Conservation (phyloP, 805 yeast species). For the Schizosaccharomyces cryophilus region DNA sequence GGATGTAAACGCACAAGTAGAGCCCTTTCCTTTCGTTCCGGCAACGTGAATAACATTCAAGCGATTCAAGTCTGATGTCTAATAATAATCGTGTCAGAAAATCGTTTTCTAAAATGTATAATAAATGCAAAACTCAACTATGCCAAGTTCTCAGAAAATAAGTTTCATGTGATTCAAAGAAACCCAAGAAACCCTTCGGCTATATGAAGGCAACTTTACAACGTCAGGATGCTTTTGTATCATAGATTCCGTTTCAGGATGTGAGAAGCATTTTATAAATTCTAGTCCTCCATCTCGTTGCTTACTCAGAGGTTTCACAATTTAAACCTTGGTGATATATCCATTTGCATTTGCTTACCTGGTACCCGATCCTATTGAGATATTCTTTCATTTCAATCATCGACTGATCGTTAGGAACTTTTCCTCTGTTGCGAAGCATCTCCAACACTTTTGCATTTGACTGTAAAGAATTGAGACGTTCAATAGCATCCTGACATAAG, state of each 20-base stretch:
- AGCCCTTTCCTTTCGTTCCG: constrained; percentile 96
- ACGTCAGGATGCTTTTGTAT: no score
- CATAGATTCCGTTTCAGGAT: no score
- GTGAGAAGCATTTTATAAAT: no score
- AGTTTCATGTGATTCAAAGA: constrained; percentile 10
- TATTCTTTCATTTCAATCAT: constrained; percentile 72
- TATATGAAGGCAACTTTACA: no score
- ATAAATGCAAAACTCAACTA: background rate
- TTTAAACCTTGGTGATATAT: background rate
- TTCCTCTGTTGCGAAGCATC: constrained; percentile 49
- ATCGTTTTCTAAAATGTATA: background rate
- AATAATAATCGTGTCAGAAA: background rate
- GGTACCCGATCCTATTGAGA: constrained; percentile 45
- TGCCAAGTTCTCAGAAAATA: background rate
- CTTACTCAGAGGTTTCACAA: no score
- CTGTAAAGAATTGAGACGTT: constrained; percentile 63
- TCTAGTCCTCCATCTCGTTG: no score
- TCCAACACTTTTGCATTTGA: constrained; percentile 79
- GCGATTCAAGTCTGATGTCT: constrained; percentile 32
- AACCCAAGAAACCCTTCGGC: no score
- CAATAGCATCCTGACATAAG: constrained; percentile 41
- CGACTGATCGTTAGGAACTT: constrained; percentile 29
- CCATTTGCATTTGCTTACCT: constrained; percentile 6
- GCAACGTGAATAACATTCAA: constrained; percentile 76
- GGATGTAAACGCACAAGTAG: constrained; percentile 84